phyloP scores from a whole-genome alignment of 192 early-diverging fungal species.

The Rhizoclosmatium globosum region DNA sequence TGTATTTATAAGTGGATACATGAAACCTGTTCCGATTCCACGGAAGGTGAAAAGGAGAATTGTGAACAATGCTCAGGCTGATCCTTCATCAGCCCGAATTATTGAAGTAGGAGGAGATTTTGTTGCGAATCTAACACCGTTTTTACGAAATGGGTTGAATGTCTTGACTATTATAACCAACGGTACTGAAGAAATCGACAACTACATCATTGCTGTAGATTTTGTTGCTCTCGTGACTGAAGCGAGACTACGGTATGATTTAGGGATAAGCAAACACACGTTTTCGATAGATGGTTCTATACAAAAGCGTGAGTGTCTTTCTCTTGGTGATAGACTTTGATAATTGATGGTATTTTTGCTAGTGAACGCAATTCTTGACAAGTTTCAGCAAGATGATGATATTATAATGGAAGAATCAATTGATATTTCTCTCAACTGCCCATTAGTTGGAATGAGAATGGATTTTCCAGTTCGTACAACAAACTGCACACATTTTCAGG shows the following conservation, averaged over 20 bases:
- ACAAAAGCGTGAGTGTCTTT: neutral
- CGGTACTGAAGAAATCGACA: neutral
- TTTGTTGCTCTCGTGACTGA: neutral
- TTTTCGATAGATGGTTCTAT: neutral
- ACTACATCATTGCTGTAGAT: neutral
- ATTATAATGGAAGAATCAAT: neutral
- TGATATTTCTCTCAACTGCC: slow-evolving; percentile 66
- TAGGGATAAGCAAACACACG: neutral
- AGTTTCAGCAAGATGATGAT: neutral
- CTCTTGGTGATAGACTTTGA: neutral
- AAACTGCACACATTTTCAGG: neutral
- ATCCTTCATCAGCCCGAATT: neutral
- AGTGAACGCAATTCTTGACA: slow-evolving; percentile 1
- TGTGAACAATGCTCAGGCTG: neutral
- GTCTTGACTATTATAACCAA: neutral
- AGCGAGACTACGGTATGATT: neutral
- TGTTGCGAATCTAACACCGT: neutral
- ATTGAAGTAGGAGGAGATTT: neutral
- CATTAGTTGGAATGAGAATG: slow-evolving; percentile 65
- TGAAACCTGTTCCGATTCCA: neutral
- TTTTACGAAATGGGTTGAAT: neutral
- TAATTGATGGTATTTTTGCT: neutral
- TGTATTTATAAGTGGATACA: neutral
- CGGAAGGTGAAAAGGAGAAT: neutral
- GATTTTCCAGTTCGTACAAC: neutral